Conservation (phyloP, 164 flowering plant genomes). For the Vitis rotundifolia region DNA sequence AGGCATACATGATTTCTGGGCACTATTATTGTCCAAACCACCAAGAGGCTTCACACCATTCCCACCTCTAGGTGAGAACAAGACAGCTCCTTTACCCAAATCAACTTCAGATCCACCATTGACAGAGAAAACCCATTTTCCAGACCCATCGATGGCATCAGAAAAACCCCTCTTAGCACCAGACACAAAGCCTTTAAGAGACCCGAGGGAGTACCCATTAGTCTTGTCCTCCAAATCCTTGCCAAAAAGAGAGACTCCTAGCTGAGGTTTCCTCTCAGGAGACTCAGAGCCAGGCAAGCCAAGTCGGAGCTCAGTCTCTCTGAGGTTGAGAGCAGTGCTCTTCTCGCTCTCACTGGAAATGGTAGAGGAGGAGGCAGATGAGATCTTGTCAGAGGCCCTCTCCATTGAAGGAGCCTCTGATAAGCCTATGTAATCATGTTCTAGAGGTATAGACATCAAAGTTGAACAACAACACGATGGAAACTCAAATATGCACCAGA, state of each 20-base stretch:
- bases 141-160: slow-evolving; percentile 32
- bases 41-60: slow-evolving; percentile 10
- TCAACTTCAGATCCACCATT: slow-evolving; percentile 34
- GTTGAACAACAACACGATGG: neutral
- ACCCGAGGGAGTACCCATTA: slow-evolving; percentile 18
- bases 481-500: neutral
- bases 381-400: slow-evolving; percentile 27
- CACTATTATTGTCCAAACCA: slow-evolving; percentile 3
- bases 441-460: slow-evolving; percentile 32
- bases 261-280: slow-evolving; percentile 22
- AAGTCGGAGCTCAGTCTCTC: slow-evolving; percentile 40
- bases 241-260: slow-evolving; percentile 30
- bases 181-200: slow-evolving; percentile 19
- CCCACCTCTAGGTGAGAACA: slow-evolving; percentile 23
- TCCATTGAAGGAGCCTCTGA: slow-evolving; percentile 33
- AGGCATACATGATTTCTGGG: slow-evolving; percentile 6
- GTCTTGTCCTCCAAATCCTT: slow-evolving; percentile 19
- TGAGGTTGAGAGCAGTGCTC: slow-evolving; percentile 20
- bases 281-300: slow-evolving; percentile 38
- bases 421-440: slow-evolving; percentile 45
- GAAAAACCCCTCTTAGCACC: slow-evolving; percentile 41
- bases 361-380: slow-evolving; percentile 20
- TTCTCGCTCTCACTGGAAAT: slow-evolving; percentile 14
- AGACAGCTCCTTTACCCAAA: slow-evolving; percentile 17
- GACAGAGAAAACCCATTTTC: slow-evolving; percentile 31